phyloP scores from a whole-genome alignment of 2,329 filamentous ascomycete species.

The Sordariomycetes sp. region DNA sequence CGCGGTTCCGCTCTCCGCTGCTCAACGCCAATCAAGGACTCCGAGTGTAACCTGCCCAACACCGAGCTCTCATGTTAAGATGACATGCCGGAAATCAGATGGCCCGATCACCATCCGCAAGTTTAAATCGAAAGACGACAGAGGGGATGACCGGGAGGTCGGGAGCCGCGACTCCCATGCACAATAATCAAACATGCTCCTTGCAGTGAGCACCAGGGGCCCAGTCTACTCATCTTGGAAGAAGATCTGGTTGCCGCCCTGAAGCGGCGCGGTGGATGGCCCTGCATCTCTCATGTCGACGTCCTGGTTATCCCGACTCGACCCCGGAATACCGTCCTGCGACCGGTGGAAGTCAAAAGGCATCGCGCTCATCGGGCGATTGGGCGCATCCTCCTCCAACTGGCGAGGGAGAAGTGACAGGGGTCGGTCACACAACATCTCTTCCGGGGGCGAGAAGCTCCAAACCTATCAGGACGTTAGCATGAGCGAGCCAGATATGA shows the following conservation, averaged over 20 bases:
- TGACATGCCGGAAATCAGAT: background rate
- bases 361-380: conserved; percentile 37
- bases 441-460: conserved; percentile 84
- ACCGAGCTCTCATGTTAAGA: background rate
- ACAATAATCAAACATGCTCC: background rate
- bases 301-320: conserved; percentile 27
- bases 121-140: background rate
- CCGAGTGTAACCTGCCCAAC: background rate
- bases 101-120: background rate
- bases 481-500: background rate
- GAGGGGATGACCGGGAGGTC: background rate
- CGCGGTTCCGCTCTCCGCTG: background rate
- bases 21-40: background rate
- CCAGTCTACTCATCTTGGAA: conserved; percentile 30
- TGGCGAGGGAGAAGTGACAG: conserved; percentile 33
- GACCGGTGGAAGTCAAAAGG: conserved; percentile 27
- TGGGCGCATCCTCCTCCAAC: conserved; percentile 31
- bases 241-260: conserved; percentile 31
- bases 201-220: background rate
- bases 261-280: conserved; percentile 38
- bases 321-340: conserved; percentile 13
- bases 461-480: conserved; percentile 53
- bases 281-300: conserved; percentile 43
- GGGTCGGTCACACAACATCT: conserved; percentile 40
- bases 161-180: background rate